Conservation (phyloP, 2,329 filamentous ascomycete species). For the Aspergillaceae sp. region DNA sequence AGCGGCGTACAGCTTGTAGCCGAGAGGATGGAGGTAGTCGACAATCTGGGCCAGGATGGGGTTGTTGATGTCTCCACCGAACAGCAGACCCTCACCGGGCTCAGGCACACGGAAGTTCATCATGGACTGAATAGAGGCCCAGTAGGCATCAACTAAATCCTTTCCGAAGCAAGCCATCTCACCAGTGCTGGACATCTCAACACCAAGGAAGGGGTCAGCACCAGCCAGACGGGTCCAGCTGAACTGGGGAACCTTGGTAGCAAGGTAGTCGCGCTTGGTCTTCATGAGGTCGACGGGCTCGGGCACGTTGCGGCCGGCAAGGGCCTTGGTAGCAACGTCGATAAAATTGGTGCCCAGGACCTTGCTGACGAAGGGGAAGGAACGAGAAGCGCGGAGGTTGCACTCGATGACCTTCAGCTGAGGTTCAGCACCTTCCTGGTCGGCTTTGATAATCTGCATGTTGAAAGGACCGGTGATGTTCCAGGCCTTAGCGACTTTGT, state of each 20-base stretch:
- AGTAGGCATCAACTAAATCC: constrained; percentile 93
- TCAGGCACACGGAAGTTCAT: constrained; percentile 99
- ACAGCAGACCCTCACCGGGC: constrained; percentile 87
- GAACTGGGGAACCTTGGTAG: constrained; percentile 98
- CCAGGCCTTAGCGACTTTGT: constrained; percentile 96
- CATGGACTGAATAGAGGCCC: constrained; percentile 87
- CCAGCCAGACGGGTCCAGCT: constrained; percentile 96
- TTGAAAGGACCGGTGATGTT: constrained; percentile 98
- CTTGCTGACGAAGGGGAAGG: constrained; percentile 97
- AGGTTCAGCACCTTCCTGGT: constrained; percentile 64
- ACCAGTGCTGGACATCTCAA: constrained; percentile 94
- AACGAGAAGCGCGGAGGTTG: constrained; percentile 92
- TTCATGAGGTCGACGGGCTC: constrained; percentile 82
- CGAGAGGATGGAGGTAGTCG: constrained; percentile 77
- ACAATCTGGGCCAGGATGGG: constrained; percentile 68
- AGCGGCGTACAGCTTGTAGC: constrained; percentile 90
- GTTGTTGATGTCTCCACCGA: constrained; percentile 73
- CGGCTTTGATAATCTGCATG: constrained; percentile 98
- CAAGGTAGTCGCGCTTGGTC: constrained; percentile 79
- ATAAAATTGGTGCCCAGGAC: constrained; percentile 96
- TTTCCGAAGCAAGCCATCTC: constrained; percentile 99
- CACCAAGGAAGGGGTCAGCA: constrained; percentile 92
- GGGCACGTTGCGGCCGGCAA: constrained; percentile 77
- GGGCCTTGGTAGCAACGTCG: constrained; percentile 84
- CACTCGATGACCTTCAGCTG: constrained; percentile 94